phyloP scores from a whole-genome alignment of 1,284 basidiomycete species.

The Cerioporus squamosus region DNA sequence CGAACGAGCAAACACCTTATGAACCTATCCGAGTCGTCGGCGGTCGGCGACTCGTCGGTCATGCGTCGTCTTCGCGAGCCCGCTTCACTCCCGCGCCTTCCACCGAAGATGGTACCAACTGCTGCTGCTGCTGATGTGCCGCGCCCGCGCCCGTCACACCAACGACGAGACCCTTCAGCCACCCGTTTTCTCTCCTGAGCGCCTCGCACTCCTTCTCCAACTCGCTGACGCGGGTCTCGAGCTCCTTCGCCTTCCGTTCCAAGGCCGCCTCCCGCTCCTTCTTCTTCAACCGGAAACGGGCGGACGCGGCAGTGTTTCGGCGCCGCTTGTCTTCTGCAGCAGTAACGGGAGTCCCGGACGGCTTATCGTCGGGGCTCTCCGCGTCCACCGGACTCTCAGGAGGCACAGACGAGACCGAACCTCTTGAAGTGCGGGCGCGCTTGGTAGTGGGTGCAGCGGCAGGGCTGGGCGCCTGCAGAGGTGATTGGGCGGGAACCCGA shows the following conservation, averaged over 20 bases:
- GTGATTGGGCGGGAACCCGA: conserved; percentile 14
- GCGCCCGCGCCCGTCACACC: conserved; percentile 77
- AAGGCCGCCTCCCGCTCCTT: conserved; percentile 96
- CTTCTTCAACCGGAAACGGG: conserved; percentile 98
- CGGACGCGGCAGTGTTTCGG: conserved; percentile 94
- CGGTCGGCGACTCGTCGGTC: not conserved
- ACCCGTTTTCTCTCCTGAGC: conserved; percentile 91
- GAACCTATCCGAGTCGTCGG: not conserved
- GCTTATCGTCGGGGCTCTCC: conserved; percentile 38
- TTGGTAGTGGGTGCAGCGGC: conserved; percentile 43
- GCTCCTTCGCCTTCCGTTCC: conserved; percentile 88
- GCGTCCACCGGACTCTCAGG: conserved; percentile 31
- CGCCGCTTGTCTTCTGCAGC: conserved; percentile 90
- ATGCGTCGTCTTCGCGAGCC: conserved; percentile 17
- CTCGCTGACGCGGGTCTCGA: conserved; percentile 82
- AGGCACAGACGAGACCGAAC: conserved; percentile 39
- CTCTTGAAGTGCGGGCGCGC: conserved; percentile 58
- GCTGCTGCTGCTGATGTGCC: conserved; percentile 33
- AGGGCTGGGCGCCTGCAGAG: conserved; percentile 28
- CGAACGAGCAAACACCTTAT: not conserved
- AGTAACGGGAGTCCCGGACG: conserved; percentile 38
- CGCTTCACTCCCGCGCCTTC: conserved; percentile 18
- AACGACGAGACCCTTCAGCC: conserved; percentile 92
- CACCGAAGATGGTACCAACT: not conserved
- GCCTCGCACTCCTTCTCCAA: conserved; percentile 92